Evolutionary conservation across 129 eudicot genomes (phyloP), one percentile per base, ranked within the genome.

Genomic region (Centella asiatica): DNA sequence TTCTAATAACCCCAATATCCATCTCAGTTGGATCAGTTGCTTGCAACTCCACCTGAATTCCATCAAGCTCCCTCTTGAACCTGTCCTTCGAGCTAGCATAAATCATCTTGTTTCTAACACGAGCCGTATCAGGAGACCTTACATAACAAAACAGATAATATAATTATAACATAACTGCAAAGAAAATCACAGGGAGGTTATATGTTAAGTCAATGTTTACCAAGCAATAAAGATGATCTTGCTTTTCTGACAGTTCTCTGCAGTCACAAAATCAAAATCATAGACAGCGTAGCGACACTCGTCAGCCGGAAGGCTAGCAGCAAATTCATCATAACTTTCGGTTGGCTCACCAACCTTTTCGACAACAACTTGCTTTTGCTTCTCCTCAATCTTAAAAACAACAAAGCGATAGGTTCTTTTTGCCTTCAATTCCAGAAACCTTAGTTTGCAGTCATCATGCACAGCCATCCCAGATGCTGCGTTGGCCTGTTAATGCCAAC

Each of bases 11-110:
- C 57, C 83, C 90, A 53, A 86, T 82, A 28, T 80, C 87, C 65
- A 86, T 77, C 69, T 86, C 90, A 72, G 81, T 77, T 42, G 95
- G 79, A 76, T 86, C 95, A 0, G 95, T 86, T 27, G 95, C 90
- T 76, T 83, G 95, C 73, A 86, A 65, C 67, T 86, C 95, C 40
- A 86, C 75, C 79, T 86, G 95, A 62, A 86, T 82, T 23, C 95
- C 95, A 37, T 86, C 95, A 20, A 86, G 86, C 78, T 86, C 95
- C 75, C 95, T 86, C 84, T 86, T 86, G 73, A 86, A 86, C 44
- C 90, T 80, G 48, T 83, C 90, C 76, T 80, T 83, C 12, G 90
- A 83, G 74, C 90, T 80, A 4, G 86, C 90, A 47, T 83, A 80
- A 18, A 83, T 83, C 89, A 79, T 83, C 76, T 83, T 84, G 81